phyloP scores from a whole-genome alignment of 106 monocot species.

The Acanthochlamys bracteata region DNA sequence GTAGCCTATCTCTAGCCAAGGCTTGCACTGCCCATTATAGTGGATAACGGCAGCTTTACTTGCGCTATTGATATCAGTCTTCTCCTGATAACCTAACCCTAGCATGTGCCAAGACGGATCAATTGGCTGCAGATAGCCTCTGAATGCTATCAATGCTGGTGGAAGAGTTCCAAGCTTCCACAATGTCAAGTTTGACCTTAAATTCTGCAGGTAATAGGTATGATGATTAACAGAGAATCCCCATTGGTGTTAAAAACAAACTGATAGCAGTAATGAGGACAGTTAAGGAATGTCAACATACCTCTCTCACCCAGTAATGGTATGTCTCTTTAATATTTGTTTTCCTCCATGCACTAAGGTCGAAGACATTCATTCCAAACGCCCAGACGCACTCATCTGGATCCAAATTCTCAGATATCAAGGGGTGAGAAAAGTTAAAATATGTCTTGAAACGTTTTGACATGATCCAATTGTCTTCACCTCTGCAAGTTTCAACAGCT shows the following conservation, averaged over 20 bases:
- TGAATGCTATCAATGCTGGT: slow-evolving; percentile 85
- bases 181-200: slow-evolving; percentile 64
- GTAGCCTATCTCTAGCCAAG: slow-evolving; percentile 90
- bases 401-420: slow-evolving; percentile 57
- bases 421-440: slow-evolving; percentile 89
- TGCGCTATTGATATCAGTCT: slow-evolving; percentile 44
- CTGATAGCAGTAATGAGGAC: neutral
- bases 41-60: slow-evolving; percentile 77
- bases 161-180: slow-evolving; percentile 95
- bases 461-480: slow-evolving; percentile 90
- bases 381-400: slow-evolving; percentile 96
- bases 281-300: slow-evolving; percentile 7
- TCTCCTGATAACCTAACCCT: slow-evolving; percentile 90
- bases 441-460: slow-evolving; percentile 80
- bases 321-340: slow-evolving; percentile 70
- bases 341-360: slow-evolving; percentile 69
- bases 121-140: slow-evolving; percentile 62
- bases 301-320: slow-evolving; percentile 91
- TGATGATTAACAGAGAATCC: neutral
- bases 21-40: slow-evolving; percentile 86
- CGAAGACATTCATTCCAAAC: slow-evolving; percentile 91
- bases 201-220: slow-evolving; percentile 46
- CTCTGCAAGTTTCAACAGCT: slow-evolving; percentile 86
- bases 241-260: neutral
- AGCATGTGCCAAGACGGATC: slow-evolving; percentile 90